Percentiles rank a stretch among this genome's conserved stretches.
These are phyloP conservation scores for Trametes sp. DNA, from an alignment of 1,284 basidiomycete genomes.

Conservation along the genomic window DNA sequence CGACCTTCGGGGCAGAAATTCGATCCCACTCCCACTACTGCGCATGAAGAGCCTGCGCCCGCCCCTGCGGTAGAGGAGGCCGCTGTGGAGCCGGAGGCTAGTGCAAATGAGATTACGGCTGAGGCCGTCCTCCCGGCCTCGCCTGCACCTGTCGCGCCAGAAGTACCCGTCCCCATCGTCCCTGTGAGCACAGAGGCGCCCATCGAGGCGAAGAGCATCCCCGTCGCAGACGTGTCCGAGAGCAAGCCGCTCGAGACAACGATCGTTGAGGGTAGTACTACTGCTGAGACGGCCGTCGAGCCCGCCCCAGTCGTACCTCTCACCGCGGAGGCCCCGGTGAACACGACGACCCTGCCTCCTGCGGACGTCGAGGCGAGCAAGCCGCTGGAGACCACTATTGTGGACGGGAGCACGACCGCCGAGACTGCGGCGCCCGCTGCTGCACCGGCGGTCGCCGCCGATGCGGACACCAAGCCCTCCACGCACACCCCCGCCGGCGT, in stretches of 20 bases:
- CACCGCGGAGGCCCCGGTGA: slow-evolving; percentile 10
- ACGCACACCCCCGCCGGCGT: slow-evolving; percentile 31
- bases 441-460: slow-evolving; percentile 6
- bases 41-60: slow-evolving; percentile 1
- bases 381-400: slow-evolving; percentile 21
- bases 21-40: slow-evolving; percentile 4
- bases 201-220: slow-evolving; percentile 12
- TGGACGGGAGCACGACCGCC: slow-evolving; percentile 20
- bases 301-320: slow-evolving; percentile 28
- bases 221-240: slow-evolving; percentile 26
- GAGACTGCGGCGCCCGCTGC: slow-evolving; percentile 16
- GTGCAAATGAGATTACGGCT: slow-evolving; percentile 9
- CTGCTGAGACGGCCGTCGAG: slow-evolving; percentile 19
- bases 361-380: slow-evolving; percentile 15
- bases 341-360: slow-evolving; percentile 4
- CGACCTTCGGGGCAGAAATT: neutral
- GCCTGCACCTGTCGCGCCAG: slow-evolving; percentile 24
- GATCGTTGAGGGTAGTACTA: slow-evolving; percentile 28
- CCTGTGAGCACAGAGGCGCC: slow-evolving; percentile 27
- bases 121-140: slow-evolving; percentile 28
- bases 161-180: slow-evolving; percentile 29
- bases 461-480: slow-evolving; percentile 13
- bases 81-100: slow-evolving; percentile 13
- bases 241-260: slow-evolving; percentile 29
- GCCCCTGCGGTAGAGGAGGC: no score